Evolutionary conservation across 148 eudicot species (phyloP), one percentile per base, ranked within the genome.

Genomic region (Drosera capensis): DNA sequence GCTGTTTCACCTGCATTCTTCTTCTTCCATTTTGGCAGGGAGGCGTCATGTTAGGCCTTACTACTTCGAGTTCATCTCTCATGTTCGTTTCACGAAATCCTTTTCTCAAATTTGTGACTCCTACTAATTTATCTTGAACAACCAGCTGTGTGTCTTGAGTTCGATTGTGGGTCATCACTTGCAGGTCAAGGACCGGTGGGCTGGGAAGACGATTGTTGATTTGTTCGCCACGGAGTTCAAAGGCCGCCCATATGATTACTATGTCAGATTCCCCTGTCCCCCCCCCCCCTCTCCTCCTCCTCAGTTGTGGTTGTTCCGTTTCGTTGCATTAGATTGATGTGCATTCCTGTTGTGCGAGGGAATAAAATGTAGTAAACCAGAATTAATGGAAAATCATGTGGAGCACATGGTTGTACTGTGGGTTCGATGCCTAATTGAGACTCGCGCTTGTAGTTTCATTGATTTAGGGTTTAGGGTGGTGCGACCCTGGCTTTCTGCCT

Each of bases 1-100:
- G n/a, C n/a, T n/a, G 5, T 11, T 34, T 34, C 14, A 34, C 38
- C 14, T 28, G 9, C 31, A 11, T 11, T 5, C 13, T 34, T 34
- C n/a, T 34, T 34, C 2, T 11, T 11, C 13, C 7, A 51, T 40
- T 25, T 59, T 20, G 15, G 57, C 75, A 85, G 99, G 99, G 21
- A 67, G 74, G 50, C 80, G 99, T 40, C 79, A 75, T 48, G 99
- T 90, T n/a, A 73, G 45, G 44, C 99, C 99, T 7, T 90, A 90
- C 69, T 71, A 84, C 65, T 90, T 84, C 67, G 95, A 90, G 77
- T 90, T 90, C 78, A 81, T 90, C 40, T 71, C 82, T 52, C 95
- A 90, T 57, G 99, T 90, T 51, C 50, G 80, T 73, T 35, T 19
- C 38, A 25, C 18, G 2, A 2, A 3, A 13, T 36, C 24, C 3